Evolutionary conservation across 2,329 filamentous ascomycete species (phyloP), one percentile per base, ranked within the genome.

Genomic region (Neonectria coccinea): DNA sequence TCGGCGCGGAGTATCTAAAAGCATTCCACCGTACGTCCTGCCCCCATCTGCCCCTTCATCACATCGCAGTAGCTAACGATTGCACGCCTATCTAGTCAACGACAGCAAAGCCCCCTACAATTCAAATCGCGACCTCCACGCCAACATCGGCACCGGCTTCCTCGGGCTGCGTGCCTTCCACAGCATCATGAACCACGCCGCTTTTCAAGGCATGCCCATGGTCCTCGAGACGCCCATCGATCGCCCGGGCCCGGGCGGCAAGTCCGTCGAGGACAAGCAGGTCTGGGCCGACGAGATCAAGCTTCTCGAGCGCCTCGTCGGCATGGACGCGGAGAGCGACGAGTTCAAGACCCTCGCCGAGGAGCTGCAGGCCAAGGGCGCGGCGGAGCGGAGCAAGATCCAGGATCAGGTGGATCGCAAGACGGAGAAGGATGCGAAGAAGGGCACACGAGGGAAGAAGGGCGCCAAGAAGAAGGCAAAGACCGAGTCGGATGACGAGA

Each of bases 281-380:
- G 86, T 97, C 16, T 98, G 95, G 94, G 94, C 94, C 1, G 86
- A 90, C 50, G 96, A 99, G 81, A 98, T 99, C 80, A 97, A 97
- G 82, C 83, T 98, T 68, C 85, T 99, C 5, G 96, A 99, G 80
- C 89, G 89, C 50, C 83, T 99, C 55, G 91, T 97, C 44, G 95
- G 90, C 8, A 93, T 94, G 88, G 91, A 97, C 76, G 77, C 88
- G 0, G 91, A 93, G 39, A 84, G 87, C n/a, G 84, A 89, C 9
- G 90, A 92, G 72, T 97, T 97, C 76, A 82, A 79, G 70, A 78
- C 82, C 12, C 79, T 92, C 56, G 93, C 93, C 69, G 77, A 79
- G 62, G 84, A 88, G 54, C 77, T 98, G 69, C 85, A 91, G 62
- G 88, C 86, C 41, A 83, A 87, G 74, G 96, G 96, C 1, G 84